Evolutionary conservation across 139 green algal genomes (phyloP).

Genomic region (Yamagishiella unicocca): DNA sequence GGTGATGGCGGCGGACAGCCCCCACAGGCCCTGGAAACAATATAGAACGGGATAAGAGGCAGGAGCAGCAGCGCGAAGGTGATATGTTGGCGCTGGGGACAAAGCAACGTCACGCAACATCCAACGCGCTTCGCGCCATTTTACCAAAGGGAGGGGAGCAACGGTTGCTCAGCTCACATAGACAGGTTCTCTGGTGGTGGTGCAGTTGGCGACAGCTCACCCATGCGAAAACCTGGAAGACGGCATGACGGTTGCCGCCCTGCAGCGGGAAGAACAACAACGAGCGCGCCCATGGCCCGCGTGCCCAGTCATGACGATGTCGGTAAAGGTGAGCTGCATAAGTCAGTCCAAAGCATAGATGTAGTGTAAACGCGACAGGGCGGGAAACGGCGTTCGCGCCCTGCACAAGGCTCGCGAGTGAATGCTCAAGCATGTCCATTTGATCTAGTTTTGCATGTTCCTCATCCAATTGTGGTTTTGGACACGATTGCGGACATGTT

Average conservation of each 20-base stretch:
- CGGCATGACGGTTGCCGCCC: conserved; percentile 48
- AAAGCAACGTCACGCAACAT: too few species aligned
- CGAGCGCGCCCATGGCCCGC: not conserved
- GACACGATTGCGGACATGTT: too few species aligned
- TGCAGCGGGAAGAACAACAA: conserved; percentile 47
- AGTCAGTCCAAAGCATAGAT: conserved; percentile 7
- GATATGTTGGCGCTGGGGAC: too few species aligned
- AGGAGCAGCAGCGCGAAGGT: too few species aligned
- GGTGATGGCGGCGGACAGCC: not conserved
- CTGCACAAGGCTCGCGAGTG: not conserved
- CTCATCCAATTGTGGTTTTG: too few species aligned
- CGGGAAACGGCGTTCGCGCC: not conserved
- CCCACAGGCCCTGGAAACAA: conserved; percentile 1
- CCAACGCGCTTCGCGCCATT: too few species aligned
- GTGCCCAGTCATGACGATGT: conserved; percentile 7
- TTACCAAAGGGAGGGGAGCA: too few species aligned
- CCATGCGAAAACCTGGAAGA: conserved; percentile 56
- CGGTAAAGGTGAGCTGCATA: conserved; percentile 10
- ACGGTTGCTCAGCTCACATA: too few species aligned
- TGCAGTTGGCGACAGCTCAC: conserved; percentile 44
- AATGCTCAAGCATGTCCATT: too few species aligned
- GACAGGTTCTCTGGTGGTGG: too few species aligned
- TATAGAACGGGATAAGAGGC: not conserved
- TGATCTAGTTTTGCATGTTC: too few species aligned
- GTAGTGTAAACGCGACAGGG: not conserved